These are phyloP conservation scores for Hypomyces perniciosus DNA, from an alignment of 2,329 filamentous ascomycete species.

Conservation along the genomic window DNA sequence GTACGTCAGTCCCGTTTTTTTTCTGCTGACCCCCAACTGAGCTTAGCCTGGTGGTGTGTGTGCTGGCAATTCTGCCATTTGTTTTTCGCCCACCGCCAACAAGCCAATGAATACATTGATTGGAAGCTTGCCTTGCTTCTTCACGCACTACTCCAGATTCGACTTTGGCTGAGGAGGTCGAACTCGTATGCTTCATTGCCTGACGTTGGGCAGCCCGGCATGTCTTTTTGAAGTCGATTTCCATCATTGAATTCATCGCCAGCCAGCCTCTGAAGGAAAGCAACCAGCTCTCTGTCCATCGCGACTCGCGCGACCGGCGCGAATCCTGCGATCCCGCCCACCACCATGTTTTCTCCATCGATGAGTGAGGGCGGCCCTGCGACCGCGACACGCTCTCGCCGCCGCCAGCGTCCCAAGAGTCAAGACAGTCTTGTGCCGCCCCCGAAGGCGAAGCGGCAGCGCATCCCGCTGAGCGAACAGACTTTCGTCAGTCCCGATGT, in stretches of 20 bases:
- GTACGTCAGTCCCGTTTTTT: neutral
- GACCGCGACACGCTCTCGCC: slow-evolving; percentile 53
- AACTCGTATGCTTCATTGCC: slow-evolving; percentile 6
- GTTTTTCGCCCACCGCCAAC: slow-evolving; percentile 27
- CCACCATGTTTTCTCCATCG: slow-evolving; percentile 55
- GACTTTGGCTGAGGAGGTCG: slow-evolving; percentile 8
- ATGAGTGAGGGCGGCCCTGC: slow-evolving; percentile 46
- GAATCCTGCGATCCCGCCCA: slow-evolving; percentile 8
- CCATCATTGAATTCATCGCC: slow-evolving; percentile 12
- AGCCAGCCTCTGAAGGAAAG: slow-evolving; percentile 12
- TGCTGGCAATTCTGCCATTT: slow-evolving; percentile 16
- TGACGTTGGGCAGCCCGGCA: slow-evolving; percentile 10
- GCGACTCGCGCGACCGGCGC: slow-evolving; percentile 15
- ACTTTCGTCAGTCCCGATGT: slow-evolving; percentile 48
- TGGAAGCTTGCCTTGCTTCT: slow-evolving; percentile 9
- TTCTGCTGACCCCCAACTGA: neutral
- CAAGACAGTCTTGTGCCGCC: slow-evolving; percentile 49
- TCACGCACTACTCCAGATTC: slow-evolving; percentile 16
- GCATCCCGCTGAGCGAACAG: slow-evolving; percentile 51
- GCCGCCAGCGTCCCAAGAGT: slow-evolving; percentile 54
- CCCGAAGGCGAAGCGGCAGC: slow-evolving; percentile 59
- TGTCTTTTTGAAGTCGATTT: slow-evolving; percentile 11
- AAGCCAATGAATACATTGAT: slow-evolving; percentile 10
- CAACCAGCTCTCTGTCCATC: slow-evolving; percentile 16
- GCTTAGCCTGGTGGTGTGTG: neutral